Percentiles rank a stretch among this genome's conserved stretches.
Conservation (phyloP, 208 protist species). For the Polymyxa betae region DNA sequence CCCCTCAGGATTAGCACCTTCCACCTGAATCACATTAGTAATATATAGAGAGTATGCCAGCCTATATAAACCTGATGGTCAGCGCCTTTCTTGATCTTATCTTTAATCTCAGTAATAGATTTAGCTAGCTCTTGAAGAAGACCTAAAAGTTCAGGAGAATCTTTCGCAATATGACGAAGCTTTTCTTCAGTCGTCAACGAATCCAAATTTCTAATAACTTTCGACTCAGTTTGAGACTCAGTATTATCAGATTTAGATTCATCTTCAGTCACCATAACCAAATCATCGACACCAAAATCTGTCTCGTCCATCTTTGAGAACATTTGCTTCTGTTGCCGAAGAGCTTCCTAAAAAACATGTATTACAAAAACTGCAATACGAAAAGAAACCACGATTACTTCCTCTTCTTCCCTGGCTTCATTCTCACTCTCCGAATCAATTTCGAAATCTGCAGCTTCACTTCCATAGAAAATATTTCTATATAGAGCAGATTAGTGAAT, state of each 20-base stretch:
- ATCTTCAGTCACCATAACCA: neutral
- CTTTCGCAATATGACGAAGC: slow-evolving; percentile 27
- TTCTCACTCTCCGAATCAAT: slow-evolving; percentile 29
- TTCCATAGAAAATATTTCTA: slow-evolving; percentile 41
- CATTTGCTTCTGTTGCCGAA: neutral
- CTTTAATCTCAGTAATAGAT: neutral
- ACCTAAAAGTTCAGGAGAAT: slow-evolving; percentile 17
- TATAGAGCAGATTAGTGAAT: neutral
- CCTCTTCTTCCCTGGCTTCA: slow-evolving; percentile 36
- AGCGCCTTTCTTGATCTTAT: no score
- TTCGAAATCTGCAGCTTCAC: slow-evolving; percentile 44
- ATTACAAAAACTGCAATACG: neutral
- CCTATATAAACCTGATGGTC: no score
- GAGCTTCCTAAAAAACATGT: no score
- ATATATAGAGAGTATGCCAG: no score
- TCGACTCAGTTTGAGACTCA: neutral
- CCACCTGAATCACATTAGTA: no score
- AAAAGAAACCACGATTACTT: neutral
- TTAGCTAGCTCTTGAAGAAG: neutral
- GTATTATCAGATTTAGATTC: neutral
- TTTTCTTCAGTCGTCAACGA: neutral
- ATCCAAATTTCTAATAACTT: neutral
- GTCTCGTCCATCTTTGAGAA: neutral
- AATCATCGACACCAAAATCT: slow-evolving; percentile 26
- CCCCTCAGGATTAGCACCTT: neutral